Base-by-base conservation (phyloP, 495 filamentous ascomycete genomes). In the Xylaria sp. region DNA sequence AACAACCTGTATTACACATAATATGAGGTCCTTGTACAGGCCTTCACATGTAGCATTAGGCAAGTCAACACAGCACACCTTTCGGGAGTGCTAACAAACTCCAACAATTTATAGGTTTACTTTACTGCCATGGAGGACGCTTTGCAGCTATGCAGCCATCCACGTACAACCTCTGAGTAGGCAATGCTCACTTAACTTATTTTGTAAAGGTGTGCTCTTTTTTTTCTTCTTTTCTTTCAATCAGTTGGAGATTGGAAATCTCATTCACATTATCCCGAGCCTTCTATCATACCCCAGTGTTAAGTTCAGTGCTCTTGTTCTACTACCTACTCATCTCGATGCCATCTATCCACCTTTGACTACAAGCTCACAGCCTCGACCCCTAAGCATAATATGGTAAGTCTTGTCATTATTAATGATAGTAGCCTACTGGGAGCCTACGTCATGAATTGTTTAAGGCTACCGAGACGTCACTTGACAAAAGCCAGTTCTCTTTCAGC, bases 1-100 rank as follows among this genome's bases (percentile, higher is more conserved):
- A 48, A 35, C 1, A 68, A 58, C 5, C 5, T 59, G 53, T 68
- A 59, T 11, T 48, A n/a, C 26, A 70, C n/a, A 61, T 15, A 26
- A 11, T 52, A 15, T 35, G 15, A 35, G 24, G 15, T 52, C 46
- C 33, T 26, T 26, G 24, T 3, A n/a, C 19, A 17, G 29, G 29
- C 55, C 50, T 69, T 5, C 11, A 8, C 29, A 35, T 61, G 29
- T 61, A 69, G 21, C 31, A 48, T 61, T 46, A 44, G 26, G 48
- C 35, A 59, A 44, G 52, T 48, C 19, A 19, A 37, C 11, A 11
- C 14, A 46, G 9, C 48, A 29, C 24, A 15, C 14, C 0, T 21
- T 37, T 17, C 1, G 33, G 35, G 40, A 68, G 24, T 35, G 26
- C 24, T 31, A 14, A 57, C 19, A 21, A 35, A 37, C 35, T 37